Conservation (phyloP, 441 rosid genomes). For the Gossypium gossypioides region DNA sequence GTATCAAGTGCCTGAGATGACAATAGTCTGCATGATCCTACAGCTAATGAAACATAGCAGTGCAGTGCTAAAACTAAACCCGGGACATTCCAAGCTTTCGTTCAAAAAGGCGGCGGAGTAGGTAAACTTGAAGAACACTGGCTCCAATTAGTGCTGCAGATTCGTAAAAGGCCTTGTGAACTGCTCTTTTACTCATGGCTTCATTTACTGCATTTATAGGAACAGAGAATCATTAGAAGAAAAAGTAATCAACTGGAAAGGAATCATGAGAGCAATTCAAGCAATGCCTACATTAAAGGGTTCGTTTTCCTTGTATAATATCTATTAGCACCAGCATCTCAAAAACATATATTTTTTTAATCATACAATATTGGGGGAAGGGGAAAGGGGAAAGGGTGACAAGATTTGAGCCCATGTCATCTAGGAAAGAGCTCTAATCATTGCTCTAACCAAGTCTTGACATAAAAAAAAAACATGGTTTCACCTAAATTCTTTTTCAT, state of each 20-base stretch:
- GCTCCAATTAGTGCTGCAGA: conserved; percentile 53
- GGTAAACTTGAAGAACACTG: conserved; percentile 56
- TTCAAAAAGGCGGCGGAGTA: conserved; percentile 51
- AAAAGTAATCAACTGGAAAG: not conserved
- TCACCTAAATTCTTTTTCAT: not conserved
- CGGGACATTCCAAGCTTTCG: conserved; percentile 59
- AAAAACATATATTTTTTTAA: not conserved
- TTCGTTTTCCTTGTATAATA: not conserved
- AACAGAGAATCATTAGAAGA: not conserved
- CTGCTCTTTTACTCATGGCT: conserved; percentile 46
- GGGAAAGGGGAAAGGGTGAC: too few relatives aligned
- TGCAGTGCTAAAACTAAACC: conserved; percentile 28
- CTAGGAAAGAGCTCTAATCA: too few relatives aligned
- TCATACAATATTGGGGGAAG: too few relatives aligned
- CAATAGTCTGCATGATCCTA: conserved; percentile 2
- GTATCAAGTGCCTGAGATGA: conserved; percentile 7
- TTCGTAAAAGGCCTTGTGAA: conserved; percentile 56
- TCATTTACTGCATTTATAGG: conserved; percentile 47
- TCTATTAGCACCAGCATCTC: not conserved
- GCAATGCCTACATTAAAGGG: not conserved
- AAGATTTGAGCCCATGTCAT: too few relatives aligned
- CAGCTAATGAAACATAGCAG: not conserved
- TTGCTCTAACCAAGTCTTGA: too few relatives aligned
- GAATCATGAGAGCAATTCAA: not conserved
- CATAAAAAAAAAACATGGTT: not conserved